Conservation (phyloP, 208 protist genomes). For the Acanthamoeba castellanii region DNA sequence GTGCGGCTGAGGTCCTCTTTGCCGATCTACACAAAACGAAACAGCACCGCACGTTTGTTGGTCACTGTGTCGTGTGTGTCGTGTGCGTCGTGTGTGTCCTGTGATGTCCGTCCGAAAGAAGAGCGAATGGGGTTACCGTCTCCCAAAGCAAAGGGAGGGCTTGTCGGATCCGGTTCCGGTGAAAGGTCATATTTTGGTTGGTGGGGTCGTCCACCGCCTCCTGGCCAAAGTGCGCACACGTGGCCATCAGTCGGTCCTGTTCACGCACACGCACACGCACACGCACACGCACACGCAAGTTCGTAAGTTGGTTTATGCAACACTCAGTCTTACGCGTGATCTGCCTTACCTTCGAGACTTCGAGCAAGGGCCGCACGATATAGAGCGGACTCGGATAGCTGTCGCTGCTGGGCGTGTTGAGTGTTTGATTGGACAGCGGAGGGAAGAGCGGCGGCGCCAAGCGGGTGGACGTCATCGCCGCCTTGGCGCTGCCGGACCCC, state of each 20-base stretch:
- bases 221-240: background rate
- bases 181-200: background rate
- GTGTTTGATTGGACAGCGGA: background rate
- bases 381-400: background rate
- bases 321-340: background rate
- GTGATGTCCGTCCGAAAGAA: too few species aligned
- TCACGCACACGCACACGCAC: background rate
- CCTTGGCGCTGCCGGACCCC: too few species aligned
- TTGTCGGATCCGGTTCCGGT: background rate
- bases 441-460: background rate
- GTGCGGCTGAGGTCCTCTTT: conserved; percentile 3
- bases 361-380: background rate
- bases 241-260: conserved; percentile 7
- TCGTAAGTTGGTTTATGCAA: background rate
- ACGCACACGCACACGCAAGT: background rate
- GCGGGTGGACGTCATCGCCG: background rate
- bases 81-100: too few species aligned
- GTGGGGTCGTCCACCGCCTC: background rate
- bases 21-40: background rate
- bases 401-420: background rate
- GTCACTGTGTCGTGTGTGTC: too few species aligned
- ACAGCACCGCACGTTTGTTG: too few species aligned
- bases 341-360: background rate
- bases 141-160: background rate
- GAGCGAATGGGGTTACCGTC: background rate